phyloP scores from a whole-genome alignment of 2,329 filamentous ascomycete species.

The Metarhizium rileyi region DNA sequence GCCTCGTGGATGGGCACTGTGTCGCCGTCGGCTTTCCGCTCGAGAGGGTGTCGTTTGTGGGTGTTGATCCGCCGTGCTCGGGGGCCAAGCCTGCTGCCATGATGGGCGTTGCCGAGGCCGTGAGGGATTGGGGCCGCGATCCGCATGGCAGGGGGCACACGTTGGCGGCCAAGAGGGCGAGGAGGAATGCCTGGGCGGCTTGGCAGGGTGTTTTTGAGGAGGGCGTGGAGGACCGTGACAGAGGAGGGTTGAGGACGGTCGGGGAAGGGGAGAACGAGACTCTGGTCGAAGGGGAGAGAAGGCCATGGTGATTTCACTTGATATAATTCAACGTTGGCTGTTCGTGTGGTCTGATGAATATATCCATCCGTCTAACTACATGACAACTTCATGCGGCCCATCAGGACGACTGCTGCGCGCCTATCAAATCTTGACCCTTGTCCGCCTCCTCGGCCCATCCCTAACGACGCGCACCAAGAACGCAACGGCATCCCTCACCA shows the following conservation, averaged over 20 bases:
- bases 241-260: constrained; percentile 29
- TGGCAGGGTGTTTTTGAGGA: constrained; percentile 35
- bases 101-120: constrained; percentile 31
- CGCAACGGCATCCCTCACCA: constrained; percentile 55
- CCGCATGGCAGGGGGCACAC: constrained; percentile 38
- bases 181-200: constrained; percentile 39
- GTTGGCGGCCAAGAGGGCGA: constrained; percentile 37
- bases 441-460: constrained; percentile 17
- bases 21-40: constrained; percentile 47
- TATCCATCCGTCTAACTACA: background rate
- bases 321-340: too few species aligned
- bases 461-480: constrained; percentile 48
- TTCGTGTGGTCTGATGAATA: too few species aligned
- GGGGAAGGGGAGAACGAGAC: constrained; percentile 26
- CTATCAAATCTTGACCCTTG: constrained; percentile 18
- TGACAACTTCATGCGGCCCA: background rate
- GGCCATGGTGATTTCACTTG: constrained; percentile 28
- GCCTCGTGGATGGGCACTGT: constrained; percentile 52
- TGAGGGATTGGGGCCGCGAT: constrained; percentile 41
- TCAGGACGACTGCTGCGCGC: background rate
- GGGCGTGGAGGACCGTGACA: constrained; percentile 16
- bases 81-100: constrained; percentile 23
- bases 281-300: constrained; percentile 27
- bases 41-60: constrained; percentile 40
- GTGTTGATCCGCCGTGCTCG: constrained; percentile 53